These are phyloP conservation scores for Diphasiastrum complanatum DNA, from an alignment of 83 land plant species.

Conservation along the genomic window DNA sequence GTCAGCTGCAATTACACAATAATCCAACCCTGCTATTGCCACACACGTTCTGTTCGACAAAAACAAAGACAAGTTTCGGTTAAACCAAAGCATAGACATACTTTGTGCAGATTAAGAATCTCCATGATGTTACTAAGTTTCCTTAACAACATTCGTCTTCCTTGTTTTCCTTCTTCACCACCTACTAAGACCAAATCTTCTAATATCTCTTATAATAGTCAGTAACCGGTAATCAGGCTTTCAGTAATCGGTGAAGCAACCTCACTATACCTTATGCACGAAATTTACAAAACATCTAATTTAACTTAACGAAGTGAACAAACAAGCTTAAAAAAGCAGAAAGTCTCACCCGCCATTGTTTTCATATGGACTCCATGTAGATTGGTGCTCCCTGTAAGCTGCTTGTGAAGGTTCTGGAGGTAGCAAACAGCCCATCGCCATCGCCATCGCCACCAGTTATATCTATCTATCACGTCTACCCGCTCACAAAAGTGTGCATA, in stretches of 20 bases:
- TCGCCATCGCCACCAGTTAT: too few relatives aligned
- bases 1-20: conserved; percentile 91
- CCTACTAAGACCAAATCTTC: too few relatives aligned
- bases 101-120: neutral
- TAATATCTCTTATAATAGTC: too few relatives aligned
- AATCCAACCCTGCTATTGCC: conserved; percentile 83
- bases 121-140: neutral
- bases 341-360: conserved; percentile 75
- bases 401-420: conserved; percentile 10
- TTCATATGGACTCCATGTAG: conserved; percentile 81
- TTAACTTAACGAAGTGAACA: neutral
- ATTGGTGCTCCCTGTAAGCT: neutral
- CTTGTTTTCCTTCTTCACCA: too few relatives aligned
- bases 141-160: too few relatives aligned
- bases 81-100: conserved; percentile 5
- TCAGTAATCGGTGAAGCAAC: too few relatives aligned
- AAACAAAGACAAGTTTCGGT: too few relatives aligned
- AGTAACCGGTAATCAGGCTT: too few relatives aligned
- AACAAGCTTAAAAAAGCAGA: conserved; percentile 1
- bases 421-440: conserved; percentile 11
- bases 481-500: too few relatives aligned
- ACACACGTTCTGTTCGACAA: conserved; percentile 89
- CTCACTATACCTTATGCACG: neutral
- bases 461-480: too few relatives aligned
- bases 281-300: neutral